Percentiles rank a stretch among this genome's conserved stretches.
Conservation (phyloP, 352 stramenopile species). For the Phytophthora sp. region DNA sequence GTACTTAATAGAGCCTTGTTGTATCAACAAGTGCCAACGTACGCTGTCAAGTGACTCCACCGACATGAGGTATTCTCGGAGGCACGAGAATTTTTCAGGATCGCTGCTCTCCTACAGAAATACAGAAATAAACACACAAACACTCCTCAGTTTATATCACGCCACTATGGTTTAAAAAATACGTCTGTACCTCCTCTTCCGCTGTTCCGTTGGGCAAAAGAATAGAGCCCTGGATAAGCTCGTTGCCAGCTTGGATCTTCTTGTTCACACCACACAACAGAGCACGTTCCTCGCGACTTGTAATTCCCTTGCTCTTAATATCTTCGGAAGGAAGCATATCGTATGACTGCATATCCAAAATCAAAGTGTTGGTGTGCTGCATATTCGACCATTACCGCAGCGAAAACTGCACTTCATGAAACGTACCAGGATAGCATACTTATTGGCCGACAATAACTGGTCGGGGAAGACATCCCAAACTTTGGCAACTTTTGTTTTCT, state of each 20-base stretch:
- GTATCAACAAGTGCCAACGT: slow-evolving; percentile 29
- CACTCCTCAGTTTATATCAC: slow-evolving; percentile 4
- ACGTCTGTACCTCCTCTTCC: slow-evolving; percentile 55
- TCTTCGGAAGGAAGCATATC: slow-evolving; percentile 86
- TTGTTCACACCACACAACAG: slow-evolving; percentile 79
- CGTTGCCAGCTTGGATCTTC: slow-evolving; percentile 56
- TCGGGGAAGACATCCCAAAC: slow-evolving; percentile 86
- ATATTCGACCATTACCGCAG: neutral
- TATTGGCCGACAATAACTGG: slow-evolving; percentile 77
- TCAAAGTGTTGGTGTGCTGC: slow-evolving; percentile 6
- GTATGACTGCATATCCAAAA: slow-evolving; percentile 60
- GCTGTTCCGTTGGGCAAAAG: slow-evolving; percentile 61
- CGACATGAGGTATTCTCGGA: slow-evolving; percentile 81
- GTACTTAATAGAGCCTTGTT: neutral
- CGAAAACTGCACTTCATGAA: neutral
- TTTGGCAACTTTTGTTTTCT: slow-evolving; percentile 83
- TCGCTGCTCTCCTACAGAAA: slow-evolving; percentile 57
- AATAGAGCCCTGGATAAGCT: slow-evolving; percentile 80
- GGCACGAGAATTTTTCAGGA: slow-evolving; percentile 83
- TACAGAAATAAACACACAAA: slow-evolving; percentile 31
- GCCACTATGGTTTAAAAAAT: neutral
- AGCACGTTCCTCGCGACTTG: slow-evolving; percentile 71
- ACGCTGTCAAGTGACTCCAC: slow-evolving; percentile 74
- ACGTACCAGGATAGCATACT: slow-evolving; percentile 83
- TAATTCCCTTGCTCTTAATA: slow-evolving; percentile 75